These are phyloP conservation scores for Phytophthora pseudosyringae DNA, from an alignment of 352 stramenopile species.

Conservation along the genomic window DNA sequence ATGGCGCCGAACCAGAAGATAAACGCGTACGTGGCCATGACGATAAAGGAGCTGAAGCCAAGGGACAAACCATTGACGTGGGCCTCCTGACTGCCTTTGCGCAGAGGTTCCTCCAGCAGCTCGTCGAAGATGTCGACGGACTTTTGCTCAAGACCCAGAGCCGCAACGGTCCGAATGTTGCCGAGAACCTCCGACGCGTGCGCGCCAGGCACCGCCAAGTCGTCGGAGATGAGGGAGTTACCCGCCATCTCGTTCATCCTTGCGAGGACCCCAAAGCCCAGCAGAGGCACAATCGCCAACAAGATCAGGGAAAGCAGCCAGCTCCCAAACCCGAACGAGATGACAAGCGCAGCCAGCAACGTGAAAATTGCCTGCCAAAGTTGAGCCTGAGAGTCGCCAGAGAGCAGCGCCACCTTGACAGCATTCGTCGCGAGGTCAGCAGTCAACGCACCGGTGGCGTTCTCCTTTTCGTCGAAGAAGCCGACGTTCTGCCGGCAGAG, in stretches of 20 bases:
- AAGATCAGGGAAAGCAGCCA: conserved; percentile 43
- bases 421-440: conserved; percentile 61
- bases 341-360: conserved; percentile 49
- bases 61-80: too few species aligned
- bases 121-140: conserved; percentile 30
- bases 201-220: too few species aligned
- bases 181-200: conserved; percentile 46
- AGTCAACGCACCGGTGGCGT: conserved; percentile 59
- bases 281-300: conserved; percentile 4
- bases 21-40: too few species aligned
- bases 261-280: neutral
- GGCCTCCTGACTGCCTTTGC: too few species aligned
- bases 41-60: too few species aligned
- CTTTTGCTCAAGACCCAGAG: conserved; percentile 44
- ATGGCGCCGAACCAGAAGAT: too few species aligned
- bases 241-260: conserved; percentile 29
- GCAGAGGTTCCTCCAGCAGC: conserved; percentile 34
- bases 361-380: conserved; percentile 54
- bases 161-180: conserved; percentile 50
- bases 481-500: conserved; percentile 52
- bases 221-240: too few species aligned
- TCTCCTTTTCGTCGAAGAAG: conserved; percentile 77
- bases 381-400: conserved; percentile 53
- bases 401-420: conserved; percentile 52
- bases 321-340: conserved; percentile 68